Conservation (phyloP, 1,139 yeast species). For the Debaryomycetaceae sp. region DNA sequence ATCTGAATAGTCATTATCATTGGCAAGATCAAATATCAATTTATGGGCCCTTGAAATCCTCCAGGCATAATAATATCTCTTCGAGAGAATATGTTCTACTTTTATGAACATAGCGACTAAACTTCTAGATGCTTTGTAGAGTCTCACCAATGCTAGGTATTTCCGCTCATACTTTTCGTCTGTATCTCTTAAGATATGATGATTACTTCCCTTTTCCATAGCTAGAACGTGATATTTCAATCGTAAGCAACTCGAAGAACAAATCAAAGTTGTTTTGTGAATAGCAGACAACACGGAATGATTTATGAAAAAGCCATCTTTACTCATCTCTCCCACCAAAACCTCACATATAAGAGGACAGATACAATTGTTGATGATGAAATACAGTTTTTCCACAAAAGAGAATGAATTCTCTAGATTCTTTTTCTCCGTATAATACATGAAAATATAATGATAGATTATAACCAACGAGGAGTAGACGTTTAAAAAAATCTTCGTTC, state of each 20-base stretch:
- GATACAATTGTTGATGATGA: background rate
- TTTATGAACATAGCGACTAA: slow-evolving; percentile 4
- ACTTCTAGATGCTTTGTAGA: background rate
- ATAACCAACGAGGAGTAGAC: background rate
- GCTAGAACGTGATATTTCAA: background rate
- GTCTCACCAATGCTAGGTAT: background rate
- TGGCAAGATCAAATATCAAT: slow-evolving; percentile 8
- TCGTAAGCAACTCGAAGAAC: background rate
- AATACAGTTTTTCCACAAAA: background rate
- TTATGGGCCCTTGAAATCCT: slow-evolving; percentile 28
- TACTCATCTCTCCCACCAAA: background rate
- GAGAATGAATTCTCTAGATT: background rate
- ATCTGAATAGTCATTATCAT: slow-evolving; percentile 10
- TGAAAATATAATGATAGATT: background rate
- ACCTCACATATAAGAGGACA: background rate
- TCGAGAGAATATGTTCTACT: slow-evolving; percentile 17
- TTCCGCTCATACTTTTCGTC: background rate
- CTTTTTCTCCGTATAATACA: background rate
- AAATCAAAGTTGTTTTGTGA: background rate
- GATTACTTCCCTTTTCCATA: background rate
- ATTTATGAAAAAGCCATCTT: background rate
- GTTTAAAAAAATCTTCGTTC: background rate
- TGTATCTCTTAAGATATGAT: background rate
- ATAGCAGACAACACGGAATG: background rate
- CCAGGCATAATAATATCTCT: slow-evolving; percentile 54